Conservation (phyloP, 352 stramenopile genomes). For the Globisporangium abappressorium region DNA sequence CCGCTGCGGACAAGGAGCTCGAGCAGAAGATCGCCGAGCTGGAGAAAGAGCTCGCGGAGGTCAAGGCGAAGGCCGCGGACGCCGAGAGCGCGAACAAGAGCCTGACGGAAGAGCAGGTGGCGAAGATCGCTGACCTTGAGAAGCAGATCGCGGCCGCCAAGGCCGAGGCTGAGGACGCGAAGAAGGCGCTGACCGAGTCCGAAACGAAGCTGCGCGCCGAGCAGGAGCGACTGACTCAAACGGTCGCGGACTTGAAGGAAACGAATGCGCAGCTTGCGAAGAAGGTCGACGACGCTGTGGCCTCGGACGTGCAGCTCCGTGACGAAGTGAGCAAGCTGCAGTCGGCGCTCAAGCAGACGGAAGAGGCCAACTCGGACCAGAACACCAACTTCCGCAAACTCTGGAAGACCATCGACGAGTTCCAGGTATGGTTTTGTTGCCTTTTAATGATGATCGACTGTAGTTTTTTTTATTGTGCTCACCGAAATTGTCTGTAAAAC, state of each 20-base stretch:
- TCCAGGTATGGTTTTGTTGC: constrained; percentile 21
- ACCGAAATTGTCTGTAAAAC: not conserved
- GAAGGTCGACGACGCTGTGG: constrained; percentile 25
- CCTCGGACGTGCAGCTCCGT: constrained; percentile 16
- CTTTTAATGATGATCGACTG: not conserved
- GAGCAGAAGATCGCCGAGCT: constrained; percentile 19
- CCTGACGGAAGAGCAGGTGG: constrained; percentile 12
- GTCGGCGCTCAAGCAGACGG: constrained; percentile 25
- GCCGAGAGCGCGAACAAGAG: constrained; percentile 16
- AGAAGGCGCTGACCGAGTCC: constrained; percentile 16
- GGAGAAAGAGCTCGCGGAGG: constrained; percentile 16
- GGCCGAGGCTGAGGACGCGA: constrained; percentile 11
- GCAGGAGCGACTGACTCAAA: constrained; percentile 27
- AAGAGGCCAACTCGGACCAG: constrained; percentile 37
- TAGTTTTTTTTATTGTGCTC: not conserved
- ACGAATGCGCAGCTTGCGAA: constrained; percentile 26
- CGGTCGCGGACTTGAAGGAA: constrained; percentile 14
- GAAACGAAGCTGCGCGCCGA: constrained; percentile 24
- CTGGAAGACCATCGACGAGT: constrained; percentile 50
- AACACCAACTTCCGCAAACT: constrained; percentile 53
- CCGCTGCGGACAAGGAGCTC: constrained; percentile 3
- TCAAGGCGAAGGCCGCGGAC: constrained; percentile 18
- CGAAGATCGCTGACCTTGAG: constrained; percentile 24
- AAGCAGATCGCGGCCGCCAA: constrained; percentile 18
- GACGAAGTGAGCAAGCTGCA: constrained; percentile 26